These are phyloP conservation scores for Termitomyces sp. DNA, from an alignment of 768 basidiomycete genomes.

Conservation along the genomic window DNA sequence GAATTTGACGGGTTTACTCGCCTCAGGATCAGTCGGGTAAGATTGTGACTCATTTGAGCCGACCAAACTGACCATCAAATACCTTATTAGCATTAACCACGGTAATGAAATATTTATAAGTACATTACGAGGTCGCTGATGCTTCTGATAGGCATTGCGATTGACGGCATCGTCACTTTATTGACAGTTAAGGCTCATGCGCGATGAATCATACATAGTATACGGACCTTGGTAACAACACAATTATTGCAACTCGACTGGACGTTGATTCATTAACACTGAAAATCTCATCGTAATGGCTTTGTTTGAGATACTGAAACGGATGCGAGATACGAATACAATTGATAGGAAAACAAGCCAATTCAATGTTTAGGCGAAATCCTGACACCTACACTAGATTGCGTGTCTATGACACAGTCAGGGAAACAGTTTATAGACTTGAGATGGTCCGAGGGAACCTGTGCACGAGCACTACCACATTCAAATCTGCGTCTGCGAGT, in stretches of 20 bases:
- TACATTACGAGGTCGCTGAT: background rate
- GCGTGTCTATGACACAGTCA: background rate
- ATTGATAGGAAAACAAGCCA: background rate
- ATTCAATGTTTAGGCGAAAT: background rate
- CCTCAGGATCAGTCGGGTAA: constrained; percentile 42
- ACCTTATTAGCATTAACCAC: constrained; percentile 26
- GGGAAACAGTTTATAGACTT: background rate
- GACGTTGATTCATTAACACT: background rate
- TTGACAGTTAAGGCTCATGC: constrained; percentile 42
- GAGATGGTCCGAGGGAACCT: background rate
- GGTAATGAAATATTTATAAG: constrained; percentile 9
- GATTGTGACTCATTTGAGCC: constrained; percentile 6
- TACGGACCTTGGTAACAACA: background rate
- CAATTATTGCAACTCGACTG: background rate
- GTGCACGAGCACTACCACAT: background rate
- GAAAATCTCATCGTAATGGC: background rate
- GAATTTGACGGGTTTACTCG: constrained; percentile 49
- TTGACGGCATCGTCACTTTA: constrained; percentile 50
- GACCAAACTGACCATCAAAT: background rate
- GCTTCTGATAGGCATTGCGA: constrained; percentile 41
- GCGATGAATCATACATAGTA: background rate
- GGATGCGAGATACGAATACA: background rate
- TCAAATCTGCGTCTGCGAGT: constrained; percentile 3
- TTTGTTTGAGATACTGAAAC: background rate
- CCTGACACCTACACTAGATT: background rate